Conservation (phyloP, 108 stramenopile species). For the Schizochytrium sp. region DNA sequence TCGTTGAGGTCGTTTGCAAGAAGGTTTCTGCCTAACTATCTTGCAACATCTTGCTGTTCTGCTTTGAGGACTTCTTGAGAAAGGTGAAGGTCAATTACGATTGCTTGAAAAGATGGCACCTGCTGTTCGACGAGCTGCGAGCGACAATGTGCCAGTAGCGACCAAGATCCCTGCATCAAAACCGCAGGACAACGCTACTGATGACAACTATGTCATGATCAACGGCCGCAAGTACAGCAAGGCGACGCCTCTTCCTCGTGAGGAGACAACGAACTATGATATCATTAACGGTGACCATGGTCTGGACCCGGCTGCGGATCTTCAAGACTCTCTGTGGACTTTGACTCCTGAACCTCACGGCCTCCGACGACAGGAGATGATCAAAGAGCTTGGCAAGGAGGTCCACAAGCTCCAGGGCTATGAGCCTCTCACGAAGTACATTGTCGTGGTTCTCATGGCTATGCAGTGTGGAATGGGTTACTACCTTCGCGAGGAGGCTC, state of each 20-base stretch:
- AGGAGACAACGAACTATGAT: not conserved
- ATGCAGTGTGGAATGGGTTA: constrained; percentile 79
- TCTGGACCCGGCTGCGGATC: not conserved
- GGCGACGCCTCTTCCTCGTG: constrained; percentile 6
- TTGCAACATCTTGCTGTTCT: too few species aligned
- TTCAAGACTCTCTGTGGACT: constrained; percentile 49
- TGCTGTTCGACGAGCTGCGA: not conserved
- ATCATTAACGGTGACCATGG: constrained; percentile 56
- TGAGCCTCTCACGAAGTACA: constrained; percentile 80
- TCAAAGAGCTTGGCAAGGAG: constrained; percentile 80
- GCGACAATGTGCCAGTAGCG: not conserved
- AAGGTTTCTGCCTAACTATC: too few species aligned
- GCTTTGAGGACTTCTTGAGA: too few species aligned
- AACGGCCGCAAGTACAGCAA: constrained; percentile 51
- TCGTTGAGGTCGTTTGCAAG: too few species aligned
- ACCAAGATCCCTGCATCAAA: not conserved
- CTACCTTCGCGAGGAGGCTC: constrained; percentile 74
- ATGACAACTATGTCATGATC: constrained; percentile 28
- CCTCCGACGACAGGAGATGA: constrained; percentile 82
- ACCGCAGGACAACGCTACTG: not conserved
- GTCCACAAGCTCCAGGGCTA: constrained; percentile 86
- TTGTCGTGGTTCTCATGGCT: constrained; percentile 74
- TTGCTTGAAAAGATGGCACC: not conserved
- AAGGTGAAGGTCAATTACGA: too few species aligned
- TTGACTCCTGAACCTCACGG: constrained; percentile 28